Conservation (phyloP, 2,329 filamentous ascomycete genomes). For the Epichloe festucae region DNA sequence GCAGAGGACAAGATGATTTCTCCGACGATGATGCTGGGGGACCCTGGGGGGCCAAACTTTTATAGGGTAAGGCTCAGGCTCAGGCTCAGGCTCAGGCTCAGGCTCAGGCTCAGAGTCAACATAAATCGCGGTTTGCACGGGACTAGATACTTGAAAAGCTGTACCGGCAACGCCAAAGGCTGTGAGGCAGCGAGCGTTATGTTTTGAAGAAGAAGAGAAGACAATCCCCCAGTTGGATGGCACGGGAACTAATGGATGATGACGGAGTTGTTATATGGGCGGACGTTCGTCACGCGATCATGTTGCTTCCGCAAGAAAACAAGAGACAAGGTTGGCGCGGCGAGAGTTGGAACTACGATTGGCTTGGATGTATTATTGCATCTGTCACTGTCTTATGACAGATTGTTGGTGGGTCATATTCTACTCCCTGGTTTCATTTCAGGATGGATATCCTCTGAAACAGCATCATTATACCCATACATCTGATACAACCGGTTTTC, state of each 20-base stretch:
- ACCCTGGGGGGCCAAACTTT: constrained; percentile 8
- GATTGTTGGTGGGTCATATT: neutral
- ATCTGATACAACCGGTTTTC: no score
- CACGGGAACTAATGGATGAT: no score
- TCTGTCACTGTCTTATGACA: neutral
- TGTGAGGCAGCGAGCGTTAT: neutral
- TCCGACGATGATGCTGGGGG: constrained; percentile 10
- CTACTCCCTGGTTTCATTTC: neutral
- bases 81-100: no score
- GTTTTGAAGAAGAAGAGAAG: no score
- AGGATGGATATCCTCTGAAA: neutral
- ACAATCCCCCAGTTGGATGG: no score
- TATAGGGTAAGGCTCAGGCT: neutral
- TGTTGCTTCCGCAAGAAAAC: neutral
- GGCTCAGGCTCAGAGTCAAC: no score
- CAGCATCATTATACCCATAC: neutral
- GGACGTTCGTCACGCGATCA: no score
- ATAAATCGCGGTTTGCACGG: no score
- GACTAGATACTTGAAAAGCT: neutral
- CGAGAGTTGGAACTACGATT: neutral
- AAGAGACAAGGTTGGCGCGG: neutral
- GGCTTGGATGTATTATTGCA: neutral
- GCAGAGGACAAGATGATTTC: constrained; percentile 6
- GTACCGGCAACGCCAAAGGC: neutral
- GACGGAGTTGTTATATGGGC: no score